Base-by-base conservation (phyloP, 305 asterid genomes). In the Plantago coronopus region DNA sequence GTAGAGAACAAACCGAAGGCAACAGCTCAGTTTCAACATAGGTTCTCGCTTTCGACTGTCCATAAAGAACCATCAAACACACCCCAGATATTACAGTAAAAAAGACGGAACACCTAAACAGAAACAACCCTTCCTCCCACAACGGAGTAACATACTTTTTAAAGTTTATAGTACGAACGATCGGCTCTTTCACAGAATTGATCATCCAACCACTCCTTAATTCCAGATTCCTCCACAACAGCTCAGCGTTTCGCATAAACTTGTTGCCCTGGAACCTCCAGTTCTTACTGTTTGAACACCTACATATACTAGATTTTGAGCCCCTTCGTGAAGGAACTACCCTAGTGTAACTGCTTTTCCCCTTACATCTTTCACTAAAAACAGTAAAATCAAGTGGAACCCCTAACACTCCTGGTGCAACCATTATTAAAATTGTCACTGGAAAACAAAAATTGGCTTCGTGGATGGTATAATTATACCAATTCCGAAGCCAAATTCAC, bases 91-190 rank as follows among this genome's bases (percentile, higher is more conserved):
- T 77, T 71, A 93, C 97, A 38, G 90, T 70, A 65, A 69, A 83
- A 62, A 89, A 83, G 43, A 87, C 78, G 17, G 97, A 83, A 66
- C 97, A 93, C 69, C 97, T 84, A 69, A 93, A 62, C n/a, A 93
- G 77, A 77, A 93, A 77, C 67, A 89, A 72, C 25, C 99, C 95
- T 81, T 93, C 99, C 74, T 84, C 87, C 97, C 95, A 85, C 27
- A 89, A 63, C 6, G 96, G 95, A 64, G 72, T 73, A 76, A 84
- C 61, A 54, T 80, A 76, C 78, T 79, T 82, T 74, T 81, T 89
- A 63, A 89, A 69, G 21, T 72, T 79, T 81, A 72, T 85, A 73
- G 81, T 83, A 43, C 74, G 81, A 54, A 70, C 72, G 63, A 87
- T 77, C 50, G 96, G 94, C 76, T 79, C 88, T 68, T 74, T 82